Evolutionary conservation across 805 yeast species (phyloP).

Genomic region (Kodamaea laetipori): DNA sequence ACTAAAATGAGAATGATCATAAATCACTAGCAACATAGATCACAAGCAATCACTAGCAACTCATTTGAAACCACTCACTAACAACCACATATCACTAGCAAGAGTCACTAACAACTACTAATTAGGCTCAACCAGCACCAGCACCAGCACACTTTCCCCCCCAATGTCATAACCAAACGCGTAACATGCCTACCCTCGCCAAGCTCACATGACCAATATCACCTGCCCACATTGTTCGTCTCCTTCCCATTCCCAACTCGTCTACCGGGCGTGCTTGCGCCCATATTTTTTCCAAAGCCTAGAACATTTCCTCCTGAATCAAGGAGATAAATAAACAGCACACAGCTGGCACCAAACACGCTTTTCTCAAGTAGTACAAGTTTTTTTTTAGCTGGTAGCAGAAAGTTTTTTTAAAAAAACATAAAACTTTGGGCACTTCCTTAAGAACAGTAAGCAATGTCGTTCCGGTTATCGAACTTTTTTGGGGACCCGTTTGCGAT

Average conservation of each 20-base stretch:
- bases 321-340: constrained; percentile 4
- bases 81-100: too few relatives aligned
- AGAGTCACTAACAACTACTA: too few relatives aligned
- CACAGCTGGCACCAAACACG: constrained; percentile 1
- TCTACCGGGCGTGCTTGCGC: constrained; percentile 3
- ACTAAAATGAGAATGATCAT: too few relatives aligned
- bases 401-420: neutral
- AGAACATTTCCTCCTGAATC: constrained; percentile 9
- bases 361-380: neutral
- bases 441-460: constrained; percentile 26
- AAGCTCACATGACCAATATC: too few relatives aligned
- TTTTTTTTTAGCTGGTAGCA: neutral
- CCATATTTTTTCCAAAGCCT: constrained; percentile 3
- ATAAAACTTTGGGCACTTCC: constrained; percentile 3
- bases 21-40: too few relatives aligned
- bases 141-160: too few relatives aligned
- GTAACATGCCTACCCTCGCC: too few relatives aligned
- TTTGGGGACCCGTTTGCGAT: constrained; percentile 87
- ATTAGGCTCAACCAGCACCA: too few relatives aligned
- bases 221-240: too few relatives aligned
- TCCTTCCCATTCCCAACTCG: neutral
- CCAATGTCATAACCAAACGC: too few relatives aligned
- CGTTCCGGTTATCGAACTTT: constrained; percentile 49
- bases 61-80: too few relatives aligned
- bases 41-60: too few relatives aligned